phyloP scores from a whole-genome alignment of 768 basidiomycete species.

The Omphalotus guepiniiformis region DNA sequence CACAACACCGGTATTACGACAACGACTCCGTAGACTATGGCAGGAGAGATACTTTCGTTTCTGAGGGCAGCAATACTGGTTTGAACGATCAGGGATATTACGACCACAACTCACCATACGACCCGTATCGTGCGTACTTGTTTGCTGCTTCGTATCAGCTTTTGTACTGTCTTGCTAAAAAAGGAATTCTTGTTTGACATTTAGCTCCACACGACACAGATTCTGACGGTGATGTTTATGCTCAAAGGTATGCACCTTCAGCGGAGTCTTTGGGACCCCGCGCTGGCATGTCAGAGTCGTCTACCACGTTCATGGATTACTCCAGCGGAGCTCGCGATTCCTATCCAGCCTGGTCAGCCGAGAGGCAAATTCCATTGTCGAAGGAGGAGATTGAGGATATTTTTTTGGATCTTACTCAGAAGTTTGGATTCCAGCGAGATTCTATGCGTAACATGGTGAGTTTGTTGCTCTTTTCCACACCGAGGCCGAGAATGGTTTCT shows the following conservation, averaged over 20 bases:
- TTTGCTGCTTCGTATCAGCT: slow-evolving; percentile 6
- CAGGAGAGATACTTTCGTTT: slow-evolving; percentile 61
- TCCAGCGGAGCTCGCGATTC: slow-evolving; percentile 65
- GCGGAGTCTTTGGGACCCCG: slow-evolving; percentile 70
- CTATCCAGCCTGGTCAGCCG: slow-evolving; percentile 92
- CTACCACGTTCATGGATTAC: slow-evolving; percentile 70
- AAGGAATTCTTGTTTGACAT: slow-evolving; percentile 18
- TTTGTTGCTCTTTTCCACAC: neutral
- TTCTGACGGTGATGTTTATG: slow-evolving; percentile 72
- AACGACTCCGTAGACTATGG: slow-evolving; percentile 69
- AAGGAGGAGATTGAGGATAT: slow-evolving; percentile 99
- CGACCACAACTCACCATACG: slow-evolving; percentile 60
- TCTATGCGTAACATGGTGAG: slow-evolving; percentile 92
- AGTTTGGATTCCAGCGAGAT: slow-evolving; percentile 97
- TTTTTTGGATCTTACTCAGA: slow-evolving; percentile 94
- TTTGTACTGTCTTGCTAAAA: slow-evolving; percentile 8
- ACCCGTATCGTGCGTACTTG: slow-evolving; percentile 50
- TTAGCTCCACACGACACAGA: slow-evolving; percentile 79
- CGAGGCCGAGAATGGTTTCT: neutral
- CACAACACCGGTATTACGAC: slow-evolving; percentile 58
- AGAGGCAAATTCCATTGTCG: slow-evolving; percentile 92
- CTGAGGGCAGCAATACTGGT: slow-evolving; percentile 64
- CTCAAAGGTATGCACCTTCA: slow-evolving; percentile 65
- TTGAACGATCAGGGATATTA: slow-evolving; percentile 62
- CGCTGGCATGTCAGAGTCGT: slow-evolving; percentile 59